These are phyloP conservation scores for Hyphopichia khmerensis DNA, from an alignment of 1,139 yeast species.

Conservation along the genomic window DNA sequence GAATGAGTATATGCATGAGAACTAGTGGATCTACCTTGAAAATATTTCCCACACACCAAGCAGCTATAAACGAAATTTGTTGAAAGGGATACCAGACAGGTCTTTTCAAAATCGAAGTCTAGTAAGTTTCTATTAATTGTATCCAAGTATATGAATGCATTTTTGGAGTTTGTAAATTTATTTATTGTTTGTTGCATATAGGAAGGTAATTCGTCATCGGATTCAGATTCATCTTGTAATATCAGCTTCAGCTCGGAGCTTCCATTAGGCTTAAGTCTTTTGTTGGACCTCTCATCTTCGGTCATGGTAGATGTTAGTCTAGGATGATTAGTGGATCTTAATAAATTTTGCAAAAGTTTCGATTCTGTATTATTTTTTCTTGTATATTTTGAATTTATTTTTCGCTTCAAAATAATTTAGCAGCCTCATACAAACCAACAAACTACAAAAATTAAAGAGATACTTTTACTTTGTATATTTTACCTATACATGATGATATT, in stretches of 20 bases:
- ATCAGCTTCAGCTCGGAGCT: too few relatives aligned
- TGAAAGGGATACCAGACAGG: constrained; percentile 64
- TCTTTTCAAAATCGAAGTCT: constrained; percentile 70
- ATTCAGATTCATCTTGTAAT: constrained; percentile 2
- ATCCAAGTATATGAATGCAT: constrained; percentile 37
- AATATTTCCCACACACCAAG: constrained; percentile 69
- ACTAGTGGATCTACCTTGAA: constrained; percentile 61
- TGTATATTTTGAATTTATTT: too few relatives aligned
- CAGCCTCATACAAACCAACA: too few relatives aligned
- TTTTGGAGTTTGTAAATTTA: not conserved
- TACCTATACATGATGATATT: constrained; percentile 9
- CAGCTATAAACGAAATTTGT: constrained; percentile 68
- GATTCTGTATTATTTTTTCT: too few relatives aligned
- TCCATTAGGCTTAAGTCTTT: not conserved
- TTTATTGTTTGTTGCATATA: constrained; percentile 1
- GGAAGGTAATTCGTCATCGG: constrained; percentile 6
- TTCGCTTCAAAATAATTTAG: too few relatives aligned
- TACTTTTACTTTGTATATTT: not conserved
- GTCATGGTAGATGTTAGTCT: too few relatives aligned
- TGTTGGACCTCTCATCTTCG: not conserved
- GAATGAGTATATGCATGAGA: constrained; percentile 73
- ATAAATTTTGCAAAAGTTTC: too few relatives aligned
- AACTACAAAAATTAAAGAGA: not conserved
- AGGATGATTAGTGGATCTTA: too few relatives aligned
- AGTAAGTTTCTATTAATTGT: constrained; percentile 53